A percentile compares a stretch with the other conserved stretches of the same genome.
phyloP scores from a whole-genome alignment of 176 grass and related monocot species.

The Bromus sterilis region DNA sequence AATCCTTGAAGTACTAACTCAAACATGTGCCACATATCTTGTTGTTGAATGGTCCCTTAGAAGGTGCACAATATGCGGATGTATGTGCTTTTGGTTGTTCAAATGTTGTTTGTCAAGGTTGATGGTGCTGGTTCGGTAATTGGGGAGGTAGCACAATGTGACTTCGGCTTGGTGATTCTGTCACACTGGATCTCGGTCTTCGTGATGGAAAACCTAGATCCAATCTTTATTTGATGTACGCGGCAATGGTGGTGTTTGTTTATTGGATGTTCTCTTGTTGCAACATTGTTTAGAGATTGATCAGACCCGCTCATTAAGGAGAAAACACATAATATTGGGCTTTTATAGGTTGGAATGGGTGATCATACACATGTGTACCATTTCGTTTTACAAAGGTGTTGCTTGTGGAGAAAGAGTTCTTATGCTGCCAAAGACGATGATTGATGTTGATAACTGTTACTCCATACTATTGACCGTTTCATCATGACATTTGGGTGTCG shows the following conservation, averaged over 20 bases:
- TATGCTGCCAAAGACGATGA: neutral
- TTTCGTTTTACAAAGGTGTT: neutral
- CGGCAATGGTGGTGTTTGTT: neutral
- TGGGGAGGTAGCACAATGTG: neutral
- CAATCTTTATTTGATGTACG: neutral
- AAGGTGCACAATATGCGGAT: no score
- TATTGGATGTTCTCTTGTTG: neutral
- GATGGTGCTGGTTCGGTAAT: neutral
- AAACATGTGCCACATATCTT: neutral
- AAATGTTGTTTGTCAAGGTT: neutral
- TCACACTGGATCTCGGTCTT: neutral
- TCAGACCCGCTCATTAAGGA: neutral
- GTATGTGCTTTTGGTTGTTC: neutral
- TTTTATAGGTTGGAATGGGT: neutral
- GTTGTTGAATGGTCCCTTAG: neutral
- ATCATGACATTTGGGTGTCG: no score
- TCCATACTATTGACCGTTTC: neutral
- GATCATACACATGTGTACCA: neutral
- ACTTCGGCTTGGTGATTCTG: neutral
- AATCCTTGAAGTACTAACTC: no score
- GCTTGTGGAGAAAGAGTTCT: neutral
- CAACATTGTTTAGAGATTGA: neutral
- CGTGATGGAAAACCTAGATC: neutral
- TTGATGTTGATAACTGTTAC: neutral
- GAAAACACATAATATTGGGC: neutral